phyloP scores from a whole-genome alignment of 192 early-diverging fungal species.

The Dissophora globulifera region DNA sequence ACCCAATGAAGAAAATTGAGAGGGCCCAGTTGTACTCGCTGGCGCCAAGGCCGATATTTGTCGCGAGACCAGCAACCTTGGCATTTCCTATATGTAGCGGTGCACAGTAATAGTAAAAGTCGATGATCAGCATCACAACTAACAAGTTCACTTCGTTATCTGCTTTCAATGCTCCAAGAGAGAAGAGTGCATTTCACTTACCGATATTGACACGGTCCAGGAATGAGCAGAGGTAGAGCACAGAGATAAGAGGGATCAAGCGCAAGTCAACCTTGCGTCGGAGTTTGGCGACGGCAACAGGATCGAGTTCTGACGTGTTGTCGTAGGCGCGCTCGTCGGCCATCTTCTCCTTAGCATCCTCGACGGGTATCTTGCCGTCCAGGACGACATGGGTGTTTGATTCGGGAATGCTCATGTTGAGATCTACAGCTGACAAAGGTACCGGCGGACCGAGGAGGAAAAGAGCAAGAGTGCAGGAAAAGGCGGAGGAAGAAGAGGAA shows the following conservation, averaged over 20 bases:
- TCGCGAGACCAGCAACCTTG: slow-evolving; percentile 62
- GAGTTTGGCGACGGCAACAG: slow-evolving; percentile 38
- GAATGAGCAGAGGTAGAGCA: slow-evolving; percentile 76
- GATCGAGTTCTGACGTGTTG: slow-evolving; percentile 2
- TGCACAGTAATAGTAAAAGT: too few species aligned
- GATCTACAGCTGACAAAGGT: background rate
- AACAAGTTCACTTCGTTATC: too few species aligned
- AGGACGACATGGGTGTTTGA: background rate
- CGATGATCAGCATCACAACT: too few species aligned
- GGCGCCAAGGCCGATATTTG: slow-evolving; percentile 55
- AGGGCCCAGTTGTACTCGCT: slow-evolving; percentile 69
- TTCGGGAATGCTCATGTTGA: slow-evolving; percentile 8
- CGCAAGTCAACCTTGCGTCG: slow-evolving; percentile 71
- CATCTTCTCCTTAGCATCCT: slow-evolving; percentile 13
- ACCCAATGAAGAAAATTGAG: slow-evolving; percentile 77
- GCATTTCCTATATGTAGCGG: slow-evolving; percentile 59
- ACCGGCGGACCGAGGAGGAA: too few species aligned
- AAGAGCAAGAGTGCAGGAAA: too few species aligned
- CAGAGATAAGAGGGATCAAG: slow-evolving; percentile 70
- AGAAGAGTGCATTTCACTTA: too few species aligned
- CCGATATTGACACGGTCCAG: slow-evolving; percentile 69
- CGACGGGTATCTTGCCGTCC: slow-evolving; percentile 13
- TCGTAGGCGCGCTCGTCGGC: slow-evolving; percentile 7
- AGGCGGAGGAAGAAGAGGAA: background rate
- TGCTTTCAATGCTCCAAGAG: too few species aligned